Evolutionary conservation across 192 early-diverging fungal species (phyloP).

Genomic region (Coemansia sp.): DNA sequence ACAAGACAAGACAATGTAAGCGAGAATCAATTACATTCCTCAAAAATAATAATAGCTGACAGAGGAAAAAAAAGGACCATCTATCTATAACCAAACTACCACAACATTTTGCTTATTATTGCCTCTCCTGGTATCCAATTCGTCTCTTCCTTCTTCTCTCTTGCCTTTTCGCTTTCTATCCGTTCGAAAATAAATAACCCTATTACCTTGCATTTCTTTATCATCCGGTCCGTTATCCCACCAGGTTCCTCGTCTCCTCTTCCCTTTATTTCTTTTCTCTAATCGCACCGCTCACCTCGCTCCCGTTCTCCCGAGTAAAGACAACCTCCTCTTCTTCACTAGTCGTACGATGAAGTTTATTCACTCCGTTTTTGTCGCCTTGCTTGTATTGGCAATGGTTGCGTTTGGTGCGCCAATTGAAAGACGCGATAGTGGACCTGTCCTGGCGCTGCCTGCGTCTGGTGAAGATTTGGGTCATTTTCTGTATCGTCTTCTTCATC

Average conservation of each 20-base stretch:
- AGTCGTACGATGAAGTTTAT: conserved; percentile 22
- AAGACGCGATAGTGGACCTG: conserved; percentile 21
- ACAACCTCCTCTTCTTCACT: background rate
- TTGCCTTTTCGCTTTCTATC: no score
- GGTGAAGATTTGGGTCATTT: conserved; percentile 29
- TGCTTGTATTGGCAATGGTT: conserved; percentile 7
- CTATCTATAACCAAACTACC: no score
- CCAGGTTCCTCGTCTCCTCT: background rate
- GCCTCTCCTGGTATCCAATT: no score
- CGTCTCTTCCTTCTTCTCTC: no score
- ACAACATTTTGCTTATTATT: no score
- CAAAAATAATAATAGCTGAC: background rate
- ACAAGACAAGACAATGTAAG: background rate
- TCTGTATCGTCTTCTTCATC: conserved; percentile 17
- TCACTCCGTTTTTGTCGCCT: conserved; percentile 7
- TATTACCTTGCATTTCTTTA: no score
- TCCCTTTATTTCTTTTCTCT: background rate
- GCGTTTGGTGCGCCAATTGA: conserved; percentile 15
- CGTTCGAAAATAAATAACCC: no score
- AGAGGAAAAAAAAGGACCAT: background rate
- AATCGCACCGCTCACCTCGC: background rate
- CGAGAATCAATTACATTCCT: background rate
- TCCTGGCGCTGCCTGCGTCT: conserved; percentile 21
- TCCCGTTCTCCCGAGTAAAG: background rate
- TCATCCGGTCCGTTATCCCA: no score